Evolutionary conservation across 2,329 filamentous ascomycete species (phyloP), one percentile per base, ranked within the genome.

Genomic region (Chrysosporium queenslandicum): DNA sequence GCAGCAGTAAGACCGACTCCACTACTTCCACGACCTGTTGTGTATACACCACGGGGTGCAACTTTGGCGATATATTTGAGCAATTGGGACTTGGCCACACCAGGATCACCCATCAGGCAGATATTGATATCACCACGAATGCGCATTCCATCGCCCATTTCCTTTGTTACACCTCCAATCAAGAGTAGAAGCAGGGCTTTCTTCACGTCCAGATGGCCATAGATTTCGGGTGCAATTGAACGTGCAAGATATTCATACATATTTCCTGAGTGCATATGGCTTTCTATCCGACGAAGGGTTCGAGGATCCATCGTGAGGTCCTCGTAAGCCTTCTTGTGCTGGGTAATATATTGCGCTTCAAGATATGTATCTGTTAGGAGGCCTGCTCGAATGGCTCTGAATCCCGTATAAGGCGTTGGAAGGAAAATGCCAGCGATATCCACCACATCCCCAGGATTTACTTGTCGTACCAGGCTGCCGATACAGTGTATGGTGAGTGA

Each of bases 51-150:
- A 57, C 92, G 87, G 56, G 92, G 92, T 1, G 92, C 91, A 27
- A 98, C 92, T 73, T 98, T 97, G 59, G 89, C 88, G 66, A 98
- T 97, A 69, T 98, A 98, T 72, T 96, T 97, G 59, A 98, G 79
- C 59, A 98, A 75, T 74, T 98, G 92, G 34, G 92, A 98, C 74
- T 98, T 98, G 73, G 92, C 92, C 66, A 98, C 92, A 87, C 92
- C 92, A 66, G 92, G 92, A 65, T 98, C 92, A 77, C 92, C 92
- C 92, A 98, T 98, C 64, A 98, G 74, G 68, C 92, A 97, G 57
- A 98, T 85, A 72, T 98, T 98, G 75, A 98, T 94, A 65, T 98
- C 92, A 63, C 92, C 92, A 77, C 92, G 88, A 66, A 98, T 98
- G 63, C 89, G 86, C 92, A 98, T 97, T 55, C 92, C 92, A 64